A percentile compares a stretch with the other conserved stretches of the same genome.
phyloP scores from a whole-genome alignment of 805 yeast genomes.

The Candida fluviatilis region DNA sequence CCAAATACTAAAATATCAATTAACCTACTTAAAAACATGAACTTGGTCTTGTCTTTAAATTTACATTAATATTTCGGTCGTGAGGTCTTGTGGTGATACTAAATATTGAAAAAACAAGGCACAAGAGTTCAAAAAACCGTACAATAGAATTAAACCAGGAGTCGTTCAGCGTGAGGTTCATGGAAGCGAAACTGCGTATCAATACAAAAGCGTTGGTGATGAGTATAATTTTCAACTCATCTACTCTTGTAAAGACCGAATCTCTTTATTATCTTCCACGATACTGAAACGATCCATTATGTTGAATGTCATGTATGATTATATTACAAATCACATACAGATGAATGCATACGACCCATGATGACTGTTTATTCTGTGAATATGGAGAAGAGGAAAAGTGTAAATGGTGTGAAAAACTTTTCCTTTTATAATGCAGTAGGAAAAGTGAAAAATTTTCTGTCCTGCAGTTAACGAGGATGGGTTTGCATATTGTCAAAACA shows the following conservation, averaged over 20 bases:
- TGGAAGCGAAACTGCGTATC: conserved; percentile 1
- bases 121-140: background rate
- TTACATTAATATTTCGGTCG: too few relatives aligned
- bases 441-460: background rate
- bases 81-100: too few relatives aligned
- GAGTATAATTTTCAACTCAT: background rate
- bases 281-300: conserved; percentile 19
- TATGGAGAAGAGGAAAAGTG: conserved; percentile 7
- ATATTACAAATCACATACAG: conserved; percentile 58
- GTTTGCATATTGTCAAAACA: too few relatives aligned
- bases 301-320: background rate
- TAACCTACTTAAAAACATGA: too few relatives aligned
- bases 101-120: too few relatives aligned
- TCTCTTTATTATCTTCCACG: conserved; percentile 4
- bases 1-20: too few relatives aligned
- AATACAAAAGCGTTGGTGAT: conserved; percentile 1
- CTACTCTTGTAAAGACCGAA: conserved; percentile 2
- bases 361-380: conserved; percentile 45
- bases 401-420: background rate
- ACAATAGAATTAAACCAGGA: conserved; percentile 1
- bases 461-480: too few relatives aligned
- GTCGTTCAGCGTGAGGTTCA: background rate
- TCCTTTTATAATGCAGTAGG: background rate
- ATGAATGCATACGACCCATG: conserved; percentile 99
- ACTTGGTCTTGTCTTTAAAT: too few relatives aligned